phyloP scores from a whole-genome alignment of 108 stramenopile species.

The Chaetoceros muelleri region DNA sequence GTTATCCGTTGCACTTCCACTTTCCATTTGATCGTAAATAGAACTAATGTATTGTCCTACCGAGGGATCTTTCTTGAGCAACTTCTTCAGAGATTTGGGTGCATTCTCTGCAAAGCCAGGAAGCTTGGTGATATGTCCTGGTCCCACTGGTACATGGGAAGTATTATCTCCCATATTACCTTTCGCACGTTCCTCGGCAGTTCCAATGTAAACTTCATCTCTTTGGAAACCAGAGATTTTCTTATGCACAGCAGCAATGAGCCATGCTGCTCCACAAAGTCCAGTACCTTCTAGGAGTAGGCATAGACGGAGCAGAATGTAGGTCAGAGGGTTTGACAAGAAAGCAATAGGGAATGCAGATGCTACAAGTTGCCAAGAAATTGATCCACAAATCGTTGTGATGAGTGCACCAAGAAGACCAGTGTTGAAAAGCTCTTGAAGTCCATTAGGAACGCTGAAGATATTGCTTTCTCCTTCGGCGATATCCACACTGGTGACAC shows the following conservation, averaged over 20 bases:
- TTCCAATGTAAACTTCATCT: slow-evolving; percentile 62
- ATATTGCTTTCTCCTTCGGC: slow-evolving; percentile 25
- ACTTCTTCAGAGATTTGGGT: no score
- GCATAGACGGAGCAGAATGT: slow-evolving; percentile 32
- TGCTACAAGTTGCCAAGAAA: slow-evolving; percentile 66
- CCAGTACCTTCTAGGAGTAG: slow-evolving; percentile 50
- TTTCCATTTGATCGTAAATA: no score
- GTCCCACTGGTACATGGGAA: neutral
- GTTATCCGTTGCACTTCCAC: no score
- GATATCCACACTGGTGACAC: slow-evolving; percentile 15
- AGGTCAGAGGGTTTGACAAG: slow-evolving; percentile 52
- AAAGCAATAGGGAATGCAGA: slow-evolving; percentile 60
- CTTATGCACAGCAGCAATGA: slow-evolving; percentile 40
- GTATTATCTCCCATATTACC: slow-evolving; percentile 11
- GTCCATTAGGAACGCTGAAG: slow-evolving; percentile 42
- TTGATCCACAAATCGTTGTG: slow-evolving; percentile 68
- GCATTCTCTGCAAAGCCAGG: slow-evolving; percentile 11
- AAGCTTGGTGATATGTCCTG: slow-evolving; percentile 13
- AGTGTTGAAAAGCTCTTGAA: slow-evolving; percentile 69
- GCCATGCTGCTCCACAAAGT: slow-evolving; percentile 47
- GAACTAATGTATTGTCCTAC: no score
- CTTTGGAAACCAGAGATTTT: slow-evolving; percentile 27
- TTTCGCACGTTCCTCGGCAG: slow-evolving; percentile 53
- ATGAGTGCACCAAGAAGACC: slow-evolving; percentile 77
- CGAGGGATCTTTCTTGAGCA: no score